These are phyloP conservation scores for Komagataella pseudopastoris DNA, from an alignment of 805 yeast species.

Conservation along the genomic window DNA sequence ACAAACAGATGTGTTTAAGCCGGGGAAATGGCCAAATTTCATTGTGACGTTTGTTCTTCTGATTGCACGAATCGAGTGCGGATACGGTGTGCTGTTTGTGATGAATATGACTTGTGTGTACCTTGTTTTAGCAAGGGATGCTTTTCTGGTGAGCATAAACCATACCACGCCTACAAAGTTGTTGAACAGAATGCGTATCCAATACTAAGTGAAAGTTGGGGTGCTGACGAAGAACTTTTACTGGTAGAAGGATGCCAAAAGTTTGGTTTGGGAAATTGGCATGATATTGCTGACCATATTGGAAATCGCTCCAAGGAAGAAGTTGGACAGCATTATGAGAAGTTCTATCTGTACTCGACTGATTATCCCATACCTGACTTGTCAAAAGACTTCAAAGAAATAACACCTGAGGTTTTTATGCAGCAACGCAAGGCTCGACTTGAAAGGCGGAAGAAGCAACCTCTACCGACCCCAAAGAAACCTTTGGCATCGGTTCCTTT, in stretches of 20 bases:
- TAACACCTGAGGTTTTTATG: constrained; percentile 58
- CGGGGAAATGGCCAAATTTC: constrained; percentile 36
- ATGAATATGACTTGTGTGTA: constrained; percentile 94
- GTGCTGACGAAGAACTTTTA: constrained; percentile 92
- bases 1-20: too few species aligned
- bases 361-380: constrained; percentile 86
- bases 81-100: constrained; percentile 82
- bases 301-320: constrained; percentile 90
- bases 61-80: constrained; percentile 91
- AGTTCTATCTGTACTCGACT: constrained; percentile 52
- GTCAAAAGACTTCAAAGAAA: constrained; percentile 48
- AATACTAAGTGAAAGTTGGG: constrained; percentile 84
- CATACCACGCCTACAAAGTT: constrained; percentile 85
- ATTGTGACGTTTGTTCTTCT: constrained; percentile 93
- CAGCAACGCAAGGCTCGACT: constrained; percentile 55
- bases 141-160: constrained; percentile 74
- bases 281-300: constrained; percentile 91
- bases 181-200: constrained; percentile 95
- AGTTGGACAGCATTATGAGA: constrained; percentile 70
- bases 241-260: constrained; percentile 87
- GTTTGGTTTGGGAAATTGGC: constrained; percentile 93
- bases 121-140: constrained; percentile 89
- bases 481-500: constrained; percentile 89
- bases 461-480: constrained; percentile 77
- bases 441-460: constrained; percentile 57